Percentiles rank a stretch among this genome's conserved stretches.
Conservation (phyloP, 2,329 filamentous ascomycete species). For the Arthrinium puccinioides region DNA sequence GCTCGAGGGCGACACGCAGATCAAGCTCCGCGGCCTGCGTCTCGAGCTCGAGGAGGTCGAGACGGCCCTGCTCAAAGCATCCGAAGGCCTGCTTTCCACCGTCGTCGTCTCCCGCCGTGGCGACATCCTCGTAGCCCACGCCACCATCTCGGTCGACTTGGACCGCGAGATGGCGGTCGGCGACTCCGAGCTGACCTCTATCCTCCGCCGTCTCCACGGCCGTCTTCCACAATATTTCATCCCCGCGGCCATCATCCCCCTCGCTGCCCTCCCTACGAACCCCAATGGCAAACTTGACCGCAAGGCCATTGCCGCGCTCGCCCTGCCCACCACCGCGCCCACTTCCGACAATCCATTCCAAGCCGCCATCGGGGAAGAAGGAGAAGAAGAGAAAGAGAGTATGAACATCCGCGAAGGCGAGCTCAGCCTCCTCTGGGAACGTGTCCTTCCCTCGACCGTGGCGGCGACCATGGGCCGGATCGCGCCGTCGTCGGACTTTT, state of each 20-base stretch:
- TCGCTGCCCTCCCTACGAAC: not conserved
- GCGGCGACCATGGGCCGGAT: not conserved
- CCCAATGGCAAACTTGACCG: not conserved
- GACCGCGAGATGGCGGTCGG: too few relatives aligned
- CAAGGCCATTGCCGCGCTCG: not conserved
- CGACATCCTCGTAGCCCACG: too few relatives aligned
- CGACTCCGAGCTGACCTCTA: too few relatives aligned
- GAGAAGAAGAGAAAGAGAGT: not conserved
- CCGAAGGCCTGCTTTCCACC: too few relatives aligned
- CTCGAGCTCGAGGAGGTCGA: slow-evolving; percentile 30
- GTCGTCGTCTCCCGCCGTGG: too few relatives aligned
- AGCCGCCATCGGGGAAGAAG: too few relatives aligned
- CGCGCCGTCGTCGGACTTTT: not conserved
- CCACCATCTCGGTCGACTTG: too few relatives aligned
- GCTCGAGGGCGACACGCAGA: slow-evolving; percentile 27
- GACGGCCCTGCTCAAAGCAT: too few relatives aligned
- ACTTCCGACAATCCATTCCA: too few relatives aligned
- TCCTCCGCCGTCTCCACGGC: too few relatives aligned
- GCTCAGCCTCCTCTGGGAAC: not conserved
- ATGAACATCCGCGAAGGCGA: not conserved
- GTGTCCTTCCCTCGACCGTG: not conserved
- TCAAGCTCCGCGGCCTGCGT: slow-evolving; percentile 20
- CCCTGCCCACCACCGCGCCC: too few relatives aligned
- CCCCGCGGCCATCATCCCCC: not conserved
- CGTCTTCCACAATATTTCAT: not conserved